A percentile compares a stretch with the other conserved stretches of the same genome.
Conservation (phyloP, 2,329 filamentous ascomycete species). For the Fusarium ambrosium region DNA sequence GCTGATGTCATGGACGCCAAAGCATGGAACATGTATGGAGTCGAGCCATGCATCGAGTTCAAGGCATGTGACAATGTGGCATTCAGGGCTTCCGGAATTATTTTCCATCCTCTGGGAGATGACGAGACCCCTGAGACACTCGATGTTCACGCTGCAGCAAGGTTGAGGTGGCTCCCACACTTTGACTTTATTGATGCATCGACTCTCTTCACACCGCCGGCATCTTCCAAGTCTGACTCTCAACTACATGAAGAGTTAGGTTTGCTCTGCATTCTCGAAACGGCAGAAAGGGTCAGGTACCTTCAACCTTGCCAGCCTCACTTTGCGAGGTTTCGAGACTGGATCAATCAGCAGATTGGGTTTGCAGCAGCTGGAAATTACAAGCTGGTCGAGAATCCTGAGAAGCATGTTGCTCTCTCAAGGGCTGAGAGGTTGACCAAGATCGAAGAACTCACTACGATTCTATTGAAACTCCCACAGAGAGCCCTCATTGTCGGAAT, state of each 20-base stretch:
- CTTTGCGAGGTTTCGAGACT: slow-evolving; percentile 19
- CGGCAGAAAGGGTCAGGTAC: not conserved
- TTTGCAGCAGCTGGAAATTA: slow-evolving; percentile 29
- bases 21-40: slow-evolving; percentile 11
- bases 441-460: not conserved
- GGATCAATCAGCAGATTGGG: slow-evolving; percentile 15
- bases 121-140: not conserved
- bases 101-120: not conserved
- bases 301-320: slow-evolving; percentile 15
- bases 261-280: slow-evolving; percentile 12
- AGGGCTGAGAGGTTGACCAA: not conserved
- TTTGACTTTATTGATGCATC: slow-evolving; percentile 13
- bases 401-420: not conserved
- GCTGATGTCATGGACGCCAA: slow-evolving; percentile 10
- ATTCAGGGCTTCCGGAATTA: not conserved
- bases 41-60: slow-evolving; percentile 5
- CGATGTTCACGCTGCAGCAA: slow-evolving; percentile 4
- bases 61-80: not conserved
- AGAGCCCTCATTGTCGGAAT: not conserved
- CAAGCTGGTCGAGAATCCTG: slow-evolving; percentile 50
- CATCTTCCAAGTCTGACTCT: not conserved
- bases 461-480: not conserved
- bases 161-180: slow-evolving; percentile 22
- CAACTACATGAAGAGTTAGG: slow-evolving; percentile 12
- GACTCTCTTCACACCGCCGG: slow-evolving; percentile 9